phyloP scores from a whole-genome alignment of 108 stramenopile species.

The Conticribra weissflogii region DNA sequence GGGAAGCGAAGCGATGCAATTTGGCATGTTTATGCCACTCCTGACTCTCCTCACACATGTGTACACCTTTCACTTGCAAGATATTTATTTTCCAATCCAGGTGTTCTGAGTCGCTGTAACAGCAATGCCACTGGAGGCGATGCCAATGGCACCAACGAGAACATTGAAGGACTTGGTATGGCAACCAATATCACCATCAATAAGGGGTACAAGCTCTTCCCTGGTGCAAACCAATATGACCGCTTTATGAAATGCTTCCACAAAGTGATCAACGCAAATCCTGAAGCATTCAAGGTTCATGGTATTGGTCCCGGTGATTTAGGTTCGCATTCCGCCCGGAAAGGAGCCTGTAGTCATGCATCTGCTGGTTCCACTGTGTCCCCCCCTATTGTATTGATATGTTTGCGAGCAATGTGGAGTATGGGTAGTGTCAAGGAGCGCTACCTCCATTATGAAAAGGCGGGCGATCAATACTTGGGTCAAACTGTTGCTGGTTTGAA shows the following conservation, averaged over 20 bases:
- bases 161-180: too few species aligned
- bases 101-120: not conserved
- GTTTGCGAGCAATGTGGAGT: slow-evolving; percentile 15
- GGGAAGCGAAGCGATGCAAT: slow-evolving; percentile 4
- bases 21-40: slow-evolving; percentile 41
- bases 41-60: slow-evolving; percentile 7
- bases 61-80: slow-evolving; percentile 23
- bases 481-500: slow-evolving; percentile 5
- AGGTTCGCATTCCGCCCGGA: slow-evolving; percentile 26
- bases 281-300: not conserved
- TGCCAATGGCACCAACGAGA: too few species aligned
- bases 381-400: slow-evolving; percentile 25
- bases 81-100: slow-evolving; percentile 18
- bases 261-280: slow-evolving; percentile 1
- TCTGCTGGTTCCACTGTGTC: slow-evolving; percentile 17
- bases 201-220: slow-evolving; percentile 15
- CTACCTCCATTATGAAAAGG: slow-evolving; percentile 26
- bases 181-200: too few species aligned
- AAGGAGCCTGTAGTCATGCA: slow-evolving; percentile 17
- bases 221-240: slow-evolving; percentile 15
- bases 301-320: too few species aligned
- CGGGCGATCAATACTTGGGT: slow-evolving; percentile 25
- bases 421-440: slow-evolving; percentile 23
- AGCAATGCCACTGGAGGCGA: not conserved
- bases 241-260: slow-evolving; percentile 19